A percentile compares a stretch with the other conserved stretches of the same genome.
These are phyloP conservation scores for Arthrobotrys musiformis DNA, from an alignment of 2,329 filamentous ascomycete species.

Conservation along the genomic window DNA sequence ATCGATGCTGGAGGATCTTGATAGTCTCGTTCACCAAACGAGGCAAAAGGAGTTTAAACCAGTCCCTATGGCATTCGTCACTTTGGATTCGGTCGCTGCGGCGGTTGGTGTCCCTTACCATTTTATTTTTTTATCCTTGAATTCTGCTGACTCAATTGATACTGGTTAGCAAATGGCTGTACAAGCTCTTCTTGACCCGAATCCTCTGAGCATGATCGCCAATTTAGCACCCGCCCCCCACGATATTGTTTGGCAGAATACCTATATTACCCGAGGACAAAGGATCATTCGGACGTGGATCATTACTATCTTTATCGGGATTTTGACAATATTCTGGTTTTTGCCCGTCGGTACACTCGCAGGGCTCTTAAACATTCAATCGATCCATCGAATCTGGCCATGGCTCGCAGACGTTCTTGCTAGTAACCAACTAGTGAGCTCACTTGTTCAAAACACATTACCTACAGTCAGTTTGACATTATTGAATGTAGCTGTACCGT, in stretches of 20 bases:
- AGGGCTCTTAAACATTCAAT: conserved; percentile 80
- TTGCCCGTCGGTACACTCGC: conserved; percentile 82
- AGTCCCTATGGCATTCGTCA: conserved; percentile 90
- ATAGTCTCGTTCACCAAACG: conserved; percentile 76
- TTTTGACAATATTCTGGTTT: conserved; percentile 90
- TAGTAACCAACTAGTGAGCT: conserved; percentile 75
- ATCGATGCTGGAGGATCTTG: conserved; percentile 80
- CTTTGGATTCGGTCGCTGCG: conserved; percentile 93
- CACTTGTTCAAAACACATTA: conserved; percentile 85
- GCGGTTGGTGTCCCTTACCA: conserved; percentile 62
- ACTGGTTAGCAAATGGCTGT: conserved; percentile 83
- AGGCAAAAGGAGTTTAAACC: conserved; percentile 80
- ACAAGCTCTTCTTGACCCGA: conserved; percentile 90
- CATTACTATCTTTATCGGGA: conserved; percentile 82
- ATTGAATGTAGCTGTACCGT: conserved; percentile 88
- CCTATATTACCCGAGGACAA: conserved; percentile 78
- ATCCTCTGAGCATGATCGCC: conserved; percentile 84
- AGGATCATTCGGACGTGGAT: conserved; percentile 83
- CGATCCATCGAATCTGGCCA: conserved; percentile 78
- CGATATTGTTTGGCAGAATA: conserved; percentile 96
- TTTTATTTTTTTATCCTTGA: background rate
- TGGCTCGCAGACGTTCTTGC: conserved; percentile 74
- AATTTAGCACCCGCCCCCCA: conserved; percentile 87
- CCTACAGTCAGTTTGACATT: conserved; percentile 87
- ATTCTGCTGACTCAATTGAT: background rate